phyloP scores from a whole-genome alignment of 352 stramenopile genomes.

The Phytophthora macrochlamydospora region DNA sequence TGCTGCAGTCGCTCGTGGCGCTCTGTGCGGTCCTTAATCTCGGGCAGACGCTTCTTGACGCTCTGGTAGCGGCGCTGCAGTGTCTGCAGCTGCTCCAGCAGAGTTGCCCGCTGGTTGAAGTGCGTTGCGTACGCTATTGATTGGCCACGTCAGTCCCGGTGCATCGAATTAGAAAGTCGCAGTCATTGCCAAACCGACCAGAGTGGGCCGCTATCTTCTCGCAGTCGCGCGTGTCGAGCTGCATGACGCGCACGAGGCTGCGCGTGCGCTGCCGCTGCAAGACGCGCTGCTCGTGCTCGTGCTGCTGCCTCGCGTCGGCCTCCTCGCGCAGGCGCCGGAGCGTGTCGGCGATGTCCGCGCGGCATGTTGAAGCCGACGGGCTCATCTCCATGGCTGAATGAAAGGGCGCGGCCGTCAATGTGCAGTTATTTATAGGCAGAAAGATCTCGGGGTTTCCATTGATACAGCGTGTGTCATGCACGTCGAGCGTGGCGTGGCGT shows the following conservation, averaged over 20 bases:
- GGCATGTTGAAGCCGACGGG: not conserved
- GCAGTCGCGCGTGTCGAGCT: constrained; percentile 50
- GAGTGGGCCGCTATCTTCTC: constrained; percentile 35
- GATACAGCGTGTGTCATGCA: no score
- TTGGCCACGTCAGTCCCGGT: constrained; percentile 12
- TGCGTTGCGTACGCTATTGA: constrained; percentile 33
- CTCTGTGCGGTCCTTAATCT: constrained; percentile 56
- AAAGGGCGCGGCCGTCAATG: not conserved
- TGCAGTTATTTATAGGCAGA: not conserved
- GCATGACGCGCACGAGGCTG: constrained; percentile 55
- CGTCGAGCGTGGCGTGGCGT: not conserved
- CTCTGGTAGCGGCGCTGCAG: constrained; percentile 47
- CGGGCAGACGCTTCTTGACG: constrained; percentile 51
- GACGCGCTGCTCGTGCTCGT: constrained; percentile 26
- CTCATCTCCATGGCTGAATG: not conserved
- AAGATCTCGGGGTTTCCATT: not conserved
- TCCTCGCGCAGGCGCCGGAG: constrained; percentile 33
- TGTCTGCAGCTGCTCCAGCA: constrained; percentile 39
- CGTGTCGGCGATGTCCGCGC: constrained; percentile 34
- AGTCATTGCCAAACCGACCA: constrained; percentile 19
- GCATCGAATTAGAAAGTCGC: constrained; percentile 10
- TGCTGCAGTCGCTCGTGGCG: constrained; percentile 51
- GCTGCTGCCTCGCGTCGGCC: not conserved
- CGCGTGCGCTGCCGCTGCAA: constrained; percentile 45
- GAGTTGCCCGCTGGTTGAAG: constrained; percentile 39